A percentile compares a stretch with the other conserved stretches of the same genome.
phyloP scores from a whole-genome alignment of 1,139 yeast genomes.

The Protomyces gravidus region DNA sequence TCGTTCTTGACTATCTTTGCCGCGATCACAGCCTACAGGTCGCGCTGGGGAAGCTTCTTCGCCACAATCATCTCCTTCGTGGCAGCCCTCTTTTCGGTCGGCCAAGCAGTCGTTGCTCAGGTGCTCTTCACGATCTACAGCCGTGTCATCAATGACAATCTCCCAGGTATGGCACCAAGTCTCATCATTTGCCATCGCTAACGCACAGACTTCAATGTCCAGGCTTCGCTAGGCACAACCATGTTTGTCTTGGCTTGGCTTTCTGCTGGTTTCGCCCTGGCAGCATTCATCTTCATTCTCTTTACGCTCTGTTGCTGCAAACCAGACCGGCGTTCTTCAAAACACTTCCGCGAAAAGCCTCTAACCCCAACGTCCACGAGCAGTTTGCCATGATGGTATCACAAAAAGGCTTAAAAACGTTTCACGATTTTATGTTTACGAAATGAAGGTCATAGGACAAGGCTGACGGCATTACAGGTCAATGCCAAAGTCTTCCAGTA shows the following conservation, averaged over 20 bases:
- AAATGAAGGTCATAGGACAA: not conserved
- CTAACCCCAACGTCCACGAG: not conserved
- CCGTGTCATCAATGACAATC: not conserved
- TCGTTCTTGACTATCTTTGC: not conserved
- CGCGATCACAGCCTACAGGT: not conserved
- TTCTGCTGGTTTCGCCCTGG: not conserved
- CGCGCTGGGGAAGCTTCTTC: slow-evolving; percentile 1
- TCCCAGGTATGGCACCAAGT: not conserved
- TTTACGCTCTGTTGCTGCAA: slow-evolving; percentile 3
- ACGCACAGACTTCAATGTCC: not conserved
- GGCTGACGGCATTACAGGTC: not conserved
- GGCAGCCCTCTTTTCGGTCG: slow-evolving; percentile 2
- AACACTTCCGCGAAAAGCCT: not conserved
- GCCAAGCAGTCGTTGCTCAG: not conserved
- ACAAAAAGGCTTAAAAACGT: too few species aligned
- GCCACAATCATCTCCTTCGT: not conserved
- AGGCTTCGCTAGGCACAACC: not conserved
- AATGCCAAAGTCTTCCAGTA: not conserved
- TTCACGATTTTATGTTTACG: not conserved
- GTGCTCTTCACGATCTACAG: not conserved
- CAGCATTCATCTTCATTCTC: not conserved
- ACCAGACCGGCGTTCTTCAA: not conserved
- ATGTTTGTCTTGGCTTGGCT: not conserved
- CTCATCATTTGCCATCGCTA: not conserved
- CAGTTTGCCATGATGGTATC: not conserved